Base-by-base conservation (phyloP, 805 yeast species). In the Ogataea paraovalis region DNA sequence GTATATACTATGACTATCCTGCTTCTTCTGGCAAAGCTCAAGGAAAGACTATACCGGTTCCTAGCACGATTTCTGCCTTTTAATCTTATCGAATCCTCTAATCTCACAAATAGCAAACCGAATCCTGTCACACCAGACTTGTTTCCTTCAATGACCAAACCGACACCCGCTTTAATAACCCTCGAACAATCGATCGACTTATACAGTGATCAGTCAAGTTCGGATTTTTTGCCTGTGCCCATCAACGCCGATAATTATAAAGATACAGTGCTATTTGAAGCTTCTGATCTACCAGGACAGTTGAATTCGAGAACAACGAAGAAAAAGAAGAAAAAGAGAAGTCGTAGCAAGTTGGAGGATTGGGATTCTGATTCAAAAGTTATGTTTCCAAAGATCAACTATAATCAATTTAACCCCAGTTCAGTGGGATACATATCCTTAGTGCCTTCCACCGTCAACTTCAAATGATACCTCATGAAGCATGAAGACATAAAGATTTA, bases 321-420 rank as follows among this genome's bases (percentile, higher is more conserved):
- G 3, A 13, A 27, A 27, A 14, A 27, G 16, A 10, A 4, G 19
- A 28, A 41, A 30, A 13, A 28, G 18, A 20, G 30, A 30, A 3
- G 27, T 16, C n/a, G 6, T 25, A 19, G 13, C 13, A 30, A 6
- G 4, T 19, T 3, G 13, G 20, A 37, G 3, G 40, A 20, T 37
- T 20, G 4, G 13, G 6, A 22, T 22, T 12, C 40, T 16, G 41
- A 41, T 16, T 40, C 34, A 16, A 22, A 9, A n/a, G 38, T 16
- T 14, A 4, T 57, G 14, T 58, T 56, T 32, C 61, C 61, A 3
- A 30, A 30, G 10, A 56, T 58, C 2, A 50, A 56, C 39, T 47
- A 40, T 28, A 13, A 45, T 2, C 61, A 58, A 28, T 58, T 58
- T 39, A 47, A 58, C 45, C 49, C 56, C 6, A 19, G 19, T 1